phyloP scores from a whole-genome alignment of 164 flowering plant genomes.

The Annona squamosa region DNA sequence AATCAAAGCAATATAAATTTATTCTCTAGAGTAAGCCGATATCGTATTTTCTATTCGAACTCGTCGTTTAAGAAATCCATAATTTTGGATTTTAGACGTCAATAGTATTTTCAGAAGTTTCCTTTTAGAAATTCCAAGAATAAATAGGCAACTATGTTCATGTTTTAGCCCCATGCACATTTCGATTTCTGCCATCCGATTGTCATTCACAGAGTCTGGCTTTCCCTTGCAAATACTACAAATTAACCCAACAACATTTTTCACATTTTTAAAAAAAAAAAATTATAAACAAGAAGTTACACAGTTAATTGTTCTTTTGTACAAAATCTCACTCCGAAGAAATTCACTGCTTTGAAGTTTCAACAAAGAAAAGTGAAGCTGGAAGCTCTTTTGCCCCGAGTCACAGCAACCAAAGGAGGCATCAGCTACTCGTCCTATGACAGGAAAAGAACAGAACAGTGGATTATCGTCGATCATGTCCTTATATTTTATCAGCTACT shows the following conservation, averaged over 20 bases:
- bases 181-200: too few relatives aligned
- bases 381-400: conserved; percentile 2
- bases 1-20: too few relatives aligned
- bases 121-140: too few relatives aligned
- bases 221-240: too few relatives aligned
- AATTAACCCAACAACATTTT: neutral
- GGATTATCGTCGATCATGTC: neutral
- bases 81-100: too few relatives aligned
- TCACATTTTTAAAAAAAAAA: neutral
- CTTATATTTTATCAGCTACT: neutral
- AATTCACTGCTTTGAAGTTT: neutral
- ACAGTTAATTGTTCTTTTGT: neutral
- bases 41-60: too few relatives aligned
- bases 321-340: neutral
- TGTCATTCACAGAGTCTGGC: too few relatives aligned
- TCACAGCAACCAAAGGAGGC: conserved; percentile 1
- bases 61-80: too few relatives aligned
- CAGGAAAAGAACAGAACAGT: neutral
- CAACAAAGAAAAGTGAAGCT: neutral
- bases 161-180: too few relatives aligned
- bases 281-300: conserved; percentile 21
- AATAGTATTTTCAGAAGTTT: too few relatives aligned
- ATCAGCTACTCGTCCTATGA: conserved; percentile 29
- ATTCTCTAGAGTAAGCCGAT: too few relatives aligned
- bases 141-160: too few relatives aligned